phyloP scores from a whole-genome alignment of 805 yeast species.

The Candida saitoana region DNA sequence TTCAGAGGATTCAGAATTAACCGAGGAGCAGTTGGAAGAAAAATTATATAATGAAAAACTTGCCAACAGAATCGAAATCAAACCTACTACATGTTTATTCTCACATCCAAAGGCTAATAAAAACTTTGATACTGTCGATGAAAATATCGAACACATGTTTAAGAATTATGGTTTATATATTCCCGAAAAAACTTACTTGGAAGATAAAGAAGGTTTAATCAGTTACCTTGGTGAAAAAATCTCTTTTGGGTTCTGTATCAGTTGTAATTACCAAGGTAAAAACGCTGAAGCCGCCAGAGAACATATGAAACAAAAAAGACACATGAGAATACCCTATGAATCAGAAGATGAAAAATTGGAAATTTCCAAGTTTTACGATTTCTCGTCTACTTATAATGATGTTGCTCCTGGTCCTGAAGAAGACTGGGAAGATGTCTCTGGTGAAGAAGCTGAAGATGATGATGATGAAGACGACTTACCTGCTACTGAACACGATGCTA shows the following conservation, averaged over 20 bases:
- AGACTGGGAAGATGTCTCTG: slow-evolving; percentile 42
- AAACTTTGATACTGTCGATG: slow-evolving; percentile 36
- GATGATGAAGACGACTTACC: slow-evolving; percentile 28
- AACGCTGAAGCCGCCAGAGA: slow-evolving; percentile 82
- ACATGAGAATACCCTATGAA: slow-evolving; percentile 87
- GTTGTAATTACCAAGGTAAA: slow-evolving; percentile 81
- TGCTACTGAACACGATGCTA: slow-evolving; percentile 22
- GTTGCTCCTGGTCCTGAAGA: slow-evolving; percentile 17
- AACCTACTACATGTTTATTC: slow-evolving; percentile 48
- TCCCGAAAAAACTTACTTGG: slow-evolving; percentile 73
- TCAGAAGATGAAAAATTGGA: slow-evolving; percentile 69
- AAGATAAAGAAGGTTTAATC: slow-evolving; percentile 69
- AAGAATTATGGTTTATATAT: slow-evolving; percentile 77
- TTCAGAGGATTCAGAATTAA: slow-evolving; percentile 10
- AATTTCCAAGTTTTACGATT: slow-evolving; percentile 80
- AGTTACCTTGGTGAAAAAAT: slow-evolving; percentile 73
- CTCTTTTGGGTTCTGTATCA: slow-evolving; percentile 78
- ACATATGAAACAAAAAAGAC: slow-evolving; percentile 82
- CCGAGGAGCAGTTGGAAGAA: slow-evolving; percentile 36
- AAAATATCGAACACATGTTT: slow-evolving; percentile 67
- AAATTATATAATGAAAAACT: slow-evolving; percentile 42
- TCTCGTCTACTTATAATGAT: slow-evolving; percentile 56
- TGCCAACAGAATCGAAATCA: slow-evolving; percentile 43
- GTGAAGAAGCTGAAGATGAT: slow-evolving; percentile 16
- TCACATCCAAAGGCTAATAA: slow-evolving; percentile 37